A percentile compares a stretch with the other conserved stretches of the same genome.
Evolutionary conservation across 2,329 filamentous ascomycete species (phyloP).

Genomic region (Colletotrichum horii): DNA sequence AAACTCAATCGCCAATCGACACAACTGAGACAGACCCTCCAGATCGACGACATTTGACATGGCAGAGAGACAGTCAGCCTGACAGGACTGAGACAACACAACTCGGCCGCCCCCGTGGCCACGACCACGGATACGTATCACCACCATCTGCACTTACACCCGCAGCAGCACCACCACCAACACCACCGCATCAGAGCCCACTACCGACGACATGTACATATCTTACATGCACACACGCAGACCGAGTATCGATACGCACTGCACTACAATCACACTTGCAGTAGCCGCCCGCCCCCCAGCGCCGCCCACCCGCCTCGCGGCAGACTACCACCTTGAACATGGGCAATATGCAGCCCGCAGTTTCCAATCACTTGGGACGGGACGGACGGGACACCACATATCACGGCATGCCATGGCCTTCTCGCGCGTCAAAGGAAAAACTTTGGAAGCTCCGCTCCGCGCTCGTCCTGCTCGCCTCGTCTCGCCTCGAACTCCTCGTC

Average conservation of each 20-base stretch:
- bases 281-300: not conserved
- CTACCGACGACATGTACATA: not conserved
- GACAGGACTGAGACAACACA: conserved; percentile 8
- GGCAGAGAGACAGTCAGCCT: not conserved
- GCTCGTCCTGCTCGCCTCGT: not conserved
- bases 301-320: not conserved
- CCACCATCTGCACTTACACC: not conserved
- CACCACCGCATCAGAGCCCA: not conserved
- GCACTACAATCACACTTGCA: not conserved
- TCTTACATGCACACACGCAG: not conserved
- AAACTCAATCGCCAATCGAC: conserved; percentile 12
- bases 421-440: not conserved
- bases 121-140: not conserved
- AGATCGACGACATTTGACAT: conserved; percentile 13
- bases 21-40: conserved; percentile 15
- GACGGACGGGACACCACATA: conserved; percentile 5
- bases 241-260: not conserved
- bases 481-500: not conserved
- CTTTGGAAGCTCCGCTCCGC: conserved; percentile 5
- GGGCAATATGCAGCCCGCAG: conserved; percentile 8
- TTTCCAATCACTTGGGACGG: conserved; percentile 19
- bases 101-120: not conserved
- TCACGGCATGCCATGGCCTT: not conserved
- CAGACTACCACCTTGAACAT: not conserved
- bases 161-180: not conserved